A percentile compares a stretch with the other conserved stretches of the same genome.
These are phyloP conservation scores for Carex parvula DNA, from an alignment of 176 grass and related monocot species.

Conservation along the genomic window DNA sequence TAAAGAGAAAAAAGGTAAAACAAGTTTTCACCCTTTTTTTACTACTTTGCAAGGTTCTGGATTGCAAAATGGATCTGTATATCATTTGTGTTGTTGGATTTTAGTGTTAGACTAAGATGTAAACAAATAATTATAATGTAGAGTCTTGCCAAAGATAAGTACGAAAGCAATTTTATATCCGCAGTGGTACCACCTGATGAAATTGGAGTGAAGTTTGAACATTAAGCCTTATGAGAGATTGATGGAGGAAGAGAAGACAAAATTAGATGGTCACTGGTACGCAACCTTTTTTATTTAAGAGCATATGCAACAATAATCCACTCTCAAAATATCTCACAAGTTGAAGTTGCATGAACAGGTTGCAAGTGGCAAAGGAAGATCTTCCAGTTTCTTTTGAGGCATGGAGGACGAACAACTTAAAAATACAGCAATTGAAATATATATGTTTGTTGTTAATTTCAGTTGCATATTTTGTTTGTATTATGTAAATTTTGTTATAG, in stretches of 20 bases:
- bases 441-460: no score
- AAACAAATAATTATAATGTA: no score
- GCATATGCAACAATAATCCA: background rate
- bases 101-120: background rate
- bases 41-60: background rate
- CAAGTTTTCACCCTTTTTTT: background rate
- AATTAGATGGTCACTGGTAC: slow-evolving; percentile 34
- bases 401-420: slow-evolving; percentile 11
- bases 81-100: background rate
- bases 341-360: slow-evolving; percentile 23
- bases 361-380: slow-evolving; percentile 40
- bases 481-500: no score
- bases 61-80: slow-evolving; percentile 2
- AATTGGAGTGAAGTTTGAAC: slow-evolving; percentile 9
- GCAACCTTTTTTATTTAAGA: background rate
- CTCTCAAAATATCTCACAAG: slow-evolving; percentile 9
- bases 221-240: slow-evolving; percentile 29
- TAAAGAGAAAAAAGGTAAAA: background rate
- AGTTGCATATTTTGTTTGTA: no score
- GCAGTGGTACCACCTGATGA: no score
- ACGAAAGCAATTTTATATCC: no score
- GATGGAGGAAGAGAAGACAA: slow-evolving; percentile 35
- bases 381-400: slow-evolving; percentile 9
- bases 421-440: slow-evolving; percentile 23
- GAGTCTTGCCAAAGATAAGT: no score